Conservation (phyloP, 208 protist species). For the Kentomonas sorsogonicus region DNA sequence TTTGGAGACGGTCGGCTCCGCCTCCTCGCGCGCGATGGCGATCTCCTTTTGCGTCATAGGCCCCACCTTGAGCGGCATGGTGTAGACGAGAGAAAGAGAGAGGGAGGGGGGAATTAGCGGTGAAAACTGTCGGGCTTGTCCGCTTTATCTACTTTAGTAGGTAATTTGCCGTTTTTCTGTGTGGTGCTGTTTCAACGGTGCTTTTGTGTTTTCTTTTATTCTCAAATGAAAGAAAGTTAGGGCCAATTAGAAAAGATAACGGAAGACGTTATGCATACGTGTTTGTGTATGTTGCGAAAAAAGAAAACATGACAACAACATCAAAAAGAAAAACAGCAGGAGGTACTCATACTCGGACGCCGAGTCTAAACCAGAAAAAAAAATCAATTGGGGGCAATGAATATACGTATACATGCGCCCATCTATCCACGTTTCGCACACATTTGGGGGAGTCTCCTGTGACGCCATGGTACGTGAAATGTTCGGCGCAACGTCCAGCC, state of each 20-base stretch:
- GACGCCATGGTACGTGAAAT: too few species aligned
- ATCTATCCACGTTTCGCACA: too few species aligned
- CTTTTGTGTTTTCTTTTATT: background rate
- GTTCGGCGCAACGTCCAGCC: too few species aligned
- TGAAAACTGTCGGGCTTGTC: background rate
- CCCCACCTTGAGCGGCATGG: conserved; percentile 18
- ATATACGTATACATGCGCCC: too few species aligned
- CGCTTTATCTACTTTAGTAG: too few species aligned
- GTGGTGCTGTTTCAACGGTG: too few species aligned
- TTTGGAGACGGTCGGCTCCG: conserved; percentile 30
- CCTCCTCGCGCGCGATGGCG: conserved; percentile 50
- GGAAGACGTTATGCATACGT: conserved; percentile 4
- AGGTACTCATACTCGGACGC: too few species aligned
- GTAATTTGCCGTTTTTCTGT: too few species aligned
- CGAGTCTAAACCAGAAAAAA: conserved; percentile 1
- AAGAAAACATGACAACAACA: too few species aligned
- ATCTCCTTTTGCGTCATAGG: conserved; percentile 30
- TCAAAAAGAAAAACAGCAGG: too few species aligned
- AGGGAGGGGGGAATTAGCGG: background rate
- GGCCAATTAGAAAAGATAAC: background rate
- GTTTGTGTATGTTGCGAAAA: too few species aligned
- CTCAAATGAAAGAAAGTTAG: background rate
- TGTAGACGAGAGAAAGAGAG: background rate
- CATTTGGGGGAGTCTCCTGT: too few species aligned
- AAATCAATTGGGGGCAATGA: background rate